Percentiles rank a stretch among this genome's conserved stretches.
Conservation (phyloP, 306 rosid genomes). For the Vigna trinervia region DNA sequence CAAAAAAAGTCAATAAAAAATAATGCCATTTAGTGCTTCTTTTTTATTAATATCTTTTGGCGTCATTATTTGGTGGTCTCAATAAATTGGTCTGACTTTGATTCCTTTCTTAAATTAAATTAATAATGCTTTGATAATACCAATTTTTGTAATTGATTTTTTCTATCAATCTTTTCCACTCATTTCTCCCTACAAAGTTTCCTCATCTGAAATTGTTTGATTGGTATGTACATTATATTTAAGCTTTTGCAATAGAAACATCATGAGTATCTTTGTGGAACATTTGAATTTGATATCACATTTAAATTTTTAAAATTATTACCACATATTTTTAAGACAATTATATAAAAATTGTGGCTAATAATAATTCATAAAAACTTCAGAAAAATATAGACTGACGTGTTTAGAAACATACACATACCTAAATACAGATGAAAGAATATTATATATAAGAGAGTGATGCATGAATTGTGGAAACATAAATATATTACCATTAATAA, state of each 20-base stretch:
- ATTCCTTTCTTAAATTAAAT: slow-evolving; percentile 7
- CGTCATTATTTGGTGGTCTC: slow-evolving; percentile 1
- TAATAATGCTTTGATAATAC: not conserved
- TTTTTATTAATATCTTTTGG: slow-evolving; percentile 6
- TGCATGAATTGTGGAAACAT: slow-evolving; percentile 22
- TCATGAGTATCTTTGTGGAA: too few species aligned
- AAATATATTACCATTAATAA: slow-evolving; percentile 1
- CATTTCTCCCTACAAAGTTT: not conserved
- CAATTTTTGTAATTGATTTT: not conserved
- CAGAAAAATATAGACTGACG: not conserved
- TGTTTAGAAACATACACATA: slow-evolving; percentile 21
- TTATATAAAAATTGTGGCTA: not conserved
- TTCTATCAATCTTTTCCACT: not conserved
- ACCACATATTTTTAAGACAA: too few species aligned
- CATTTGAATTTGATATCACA: too few species aligned
- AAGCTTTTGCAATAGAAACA: too few species aligned
- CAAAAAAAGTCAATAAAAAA: not conserved
- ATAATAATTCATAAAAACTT: not conserved
- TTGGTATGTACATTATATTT: too few species aligned
- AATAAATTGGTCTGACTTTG: not conserved
- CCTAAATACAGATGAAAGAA: not conserved
- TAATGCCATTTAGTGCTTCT: not conserved
- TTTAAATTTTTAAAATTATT: too few species aligned
- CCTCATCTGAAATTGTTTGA: not conserved
- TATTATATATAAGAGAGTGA: not conserved